Percentiles rank a stretch among this genome's conserved stretches.
Conservation (phyloP, 306 rosid genomes). For the Abrus pulchellus region DNA sequence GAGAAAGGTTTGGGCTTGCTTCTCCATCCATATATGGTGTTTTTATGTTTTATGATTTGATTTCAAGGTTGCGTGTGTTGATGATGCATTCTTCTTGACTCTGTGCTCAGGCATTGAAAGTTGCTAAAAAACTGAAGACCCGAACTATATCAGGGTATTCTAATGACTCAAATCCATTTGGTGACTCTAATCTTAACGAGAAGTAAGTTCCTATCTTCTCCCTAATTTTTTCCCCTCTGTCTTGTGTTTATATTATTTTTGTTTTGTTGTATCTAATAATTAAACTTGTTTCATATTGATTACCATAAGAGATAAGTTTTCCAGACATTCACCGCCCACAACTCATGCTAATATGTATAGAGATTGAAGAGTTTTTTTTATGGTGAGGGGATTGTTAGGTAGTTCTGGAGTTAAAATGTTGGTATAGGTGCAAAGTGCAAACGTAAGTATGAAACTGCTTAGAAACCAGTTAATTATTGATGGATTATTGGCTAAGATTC, state of each 20-base stretch:
- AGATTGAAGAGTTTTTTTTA: not conserved
- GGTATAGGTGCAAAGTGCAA: not conserved
- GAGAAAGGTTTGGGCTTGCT: slow-evolving; percentile 57
- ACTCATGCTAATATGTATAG: not conserved
- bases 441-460: not conserved
- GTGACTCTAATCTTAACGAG: slow-evolving; percentile 87
- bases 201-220: slow-evolving; percentile 52
- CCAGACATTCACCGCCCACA: not conserved
- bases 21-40: not conserved
- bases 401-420: not conserved
- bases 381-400: not conserved
- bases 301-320: not conserved
- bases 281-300: not conserved
- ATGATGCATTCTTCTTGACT: not conserved
- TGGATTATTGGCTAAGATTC: slow-evolving; percentile 6
- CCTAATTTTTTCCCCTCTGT: not conserved
- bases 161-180: slow-evolving; percentile 86
- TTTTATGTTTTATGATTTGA: slow-evolving; percentile 18
- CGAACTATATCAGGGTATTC: slow-evolving; percentile 77
- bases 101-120: slow-evolving; percentile 60
- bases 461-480: not conserved
- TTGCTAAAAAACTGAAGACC: slow-evolving; percentile 71
- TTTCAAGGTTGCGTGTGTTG: not conserved
- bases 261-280: not conserved
- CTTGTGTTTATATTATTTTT: not conserved